A percentile compares a stretch with the other conserved stretches of the same genome.
phyloP scores from a whole-genome alignment of 768 basidiomycete genomes.

The Mycena rosella region DNA sequence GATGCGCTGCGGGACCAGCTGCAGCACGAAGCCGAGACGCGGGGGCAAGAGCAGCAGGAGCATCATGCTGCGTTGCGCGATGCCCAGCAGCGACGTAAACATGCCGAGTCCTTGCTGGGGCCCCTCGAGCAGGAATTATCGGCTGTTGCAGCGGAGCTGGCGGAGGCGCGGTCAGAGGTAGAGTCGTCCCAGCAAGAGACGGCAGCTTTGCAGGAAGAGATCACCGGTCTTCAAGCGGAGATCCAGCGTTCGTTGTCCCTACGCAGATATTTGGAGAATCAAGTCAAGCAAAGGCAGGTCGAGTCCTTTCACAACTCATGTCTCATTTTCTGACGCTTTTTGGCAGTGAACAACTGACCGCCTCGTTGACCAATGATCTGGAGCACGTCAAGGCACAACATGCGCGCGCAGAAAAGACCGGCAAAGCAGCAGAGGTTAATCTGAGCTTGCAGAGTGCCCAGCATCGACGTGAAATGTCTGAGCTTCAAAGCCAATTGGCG shows the following conservation, averaged over 20 bases:
- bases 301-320: constrained; percentile 2
- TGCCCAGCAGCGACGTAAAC: constrained; percentile 42
- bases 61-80: constrained; percentile 45
- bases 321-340: constrained; percentile 21
- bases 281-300: constrained; percentile 71
- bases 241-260: constrained; percentile 73
- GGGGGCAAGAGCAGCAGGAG: constrained; percentile 49
- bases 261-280: constrained; percentile 71
- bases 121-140: constrained; percentile 53
- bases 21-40: constrained; percentile 52
- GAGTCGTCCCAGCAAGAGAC: constrained; percentile 64
- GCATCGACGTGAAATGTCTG: constrained; percentile 72
- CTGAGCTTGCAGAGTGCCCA: constrained; percentile 74
- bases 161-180: constrained; percentile 52
- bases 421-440: constrained; percentile 74
- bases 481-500: constrained; percentile 69
- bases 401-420: constrained; percentile 66
- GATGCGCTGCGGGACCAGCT: constrained; percentile 54
- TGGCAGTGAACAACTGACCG: constrained; percentile 62
- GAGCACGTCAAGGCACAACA: constrained; percentile 58
- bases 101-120: constrained; percentile 49
- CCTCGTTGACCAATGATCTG: constrained; percentile 54
- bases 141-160: constrained; percentile 54
- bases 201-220: constrained; percentile 62
- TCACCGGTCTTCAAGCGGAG: constrained; percentile 73